These are phyloP conservation scores for Lomentospora prolificans DNA, from an alignment of 2,329 filamentous ascomycete genomes.

Conservation along the genomic window DNA sequence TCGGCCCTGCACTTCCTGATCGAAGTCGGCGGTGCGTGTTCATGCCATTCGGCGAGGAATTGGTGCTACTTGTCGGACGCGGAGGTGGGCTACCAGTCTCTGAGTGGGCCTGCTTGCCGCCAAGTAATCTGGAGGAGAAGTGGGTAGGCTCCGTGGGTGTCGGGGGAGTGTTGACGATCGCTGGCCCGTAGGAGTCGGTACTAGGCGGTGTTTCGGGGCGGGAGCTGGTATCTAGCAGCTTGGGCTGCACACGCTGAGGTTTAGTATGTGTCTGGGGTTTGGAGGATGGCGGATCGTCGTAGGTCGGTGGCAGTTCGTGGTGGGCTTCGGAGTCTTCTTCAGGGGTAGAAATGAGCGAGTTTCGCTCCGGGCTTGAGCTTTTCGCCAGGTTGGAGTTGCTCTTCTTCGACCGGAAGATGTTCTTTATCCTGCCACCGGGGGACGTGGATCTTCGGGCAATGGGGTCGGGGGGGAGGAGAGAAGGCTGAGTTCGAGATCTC, in stretches of 20 bases:
- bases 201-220: slow-evolving; percentile 39
- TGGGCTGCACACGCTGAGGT: slow-evolving; percentile 11
- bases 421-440: slow-evolving; percentile 60
- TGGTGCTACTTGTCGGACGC: slow-evolving; percentile 5
- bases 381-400: slow-evolving; percentile 20
- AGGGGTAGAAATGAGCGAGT: slow-evolving; percentile 10
- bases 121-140: slow-evolving; percentile 10
- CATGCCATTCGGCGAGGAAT: slow-evolving; percentile 5
- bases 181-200: slow-evolving; percentile 33
- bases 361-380: slow-evolving; percentile 27
- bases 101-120: slow-evolving; percentile 16
- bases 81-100: slow-evolving; percentile 11
- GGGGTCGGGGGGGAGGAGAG: slow-evolving; percentile 30
- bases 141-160: slow-evolving; percentile 42
- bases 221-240: slow-evolving; percentile 19
- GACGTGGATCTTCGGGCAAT: slow-evolving; percentile 52
- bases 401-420: slow-evolving; percentile 56
- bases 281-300: neutral
- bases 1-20: slow-evolving; percentile 46
- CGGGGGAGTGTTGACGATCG: slow-evolving; percentile 58
- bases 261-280: neutral
- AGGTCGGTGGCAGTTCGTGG: neutral
- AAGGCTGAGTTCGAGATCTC: slow-evolving; percentile 13
- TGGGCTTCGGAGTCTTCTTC: neutral
- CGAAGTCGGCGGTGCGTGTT: slow-evolving; percentile 9